Conservation (phyloP, 2,329 filamentous ascomycete genomes). For the Colletotrichum navitas region DNA sequence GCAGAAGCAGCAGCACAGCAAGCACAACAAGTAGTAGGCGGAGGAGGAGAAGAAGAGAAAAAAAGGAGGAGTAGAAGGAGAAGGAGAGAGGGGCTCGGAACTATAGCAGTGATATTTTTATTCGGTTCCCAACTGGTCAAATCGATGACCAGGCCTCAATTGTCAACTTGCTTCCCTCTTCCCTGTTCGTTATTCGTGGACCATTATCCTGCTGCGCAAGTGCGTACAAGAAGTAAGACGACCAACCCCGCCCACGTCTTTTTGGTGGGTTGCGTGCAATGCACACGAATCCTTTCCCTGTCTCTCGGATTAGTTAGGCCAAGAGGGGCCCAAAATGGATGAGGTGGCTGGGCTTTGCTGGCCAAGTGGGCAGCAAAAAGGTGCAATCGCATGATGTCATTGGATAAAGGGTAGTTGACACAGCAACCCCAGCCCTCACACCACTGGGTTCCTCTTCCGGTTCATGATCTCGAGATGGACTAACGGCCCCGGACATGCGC, state of each 20-base stretch:
- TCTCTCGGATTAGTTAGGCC: slow-evolving; percentile 7
- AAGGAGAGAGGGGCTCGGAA: background rate
- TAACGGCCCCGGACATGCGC: slow-evolving; percentile 52
- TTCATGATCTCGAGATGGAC: background rate
- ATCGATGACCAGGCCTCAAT: slow-evolving; percentile 7
- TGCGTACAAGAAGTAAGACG: slow-evolving; percentile 10
- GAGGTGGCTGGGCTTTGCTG: slow-evolving; percentile 39
- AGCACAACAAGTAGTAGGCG: background rate
- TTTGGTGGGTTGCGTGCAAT: slow-evolving; percentile 36
- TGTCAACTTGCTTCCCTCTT: slow-evolving; percentile 19
- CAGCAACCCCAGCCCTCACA: slow-evolving; percentile 29
- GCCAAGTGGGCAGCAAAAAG: slow-evolving; percentile 10
- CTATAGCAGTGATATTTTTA: slow-evolving; percentile 3
- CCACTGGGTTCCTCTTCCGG: slow-evolving; percentile 1
- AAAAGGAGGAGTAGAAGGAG: background rate
- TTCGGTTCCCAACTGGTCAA: background rate
- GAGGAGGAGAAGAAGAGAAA: too few species aligned
- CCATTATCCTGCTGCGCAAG: background rate
- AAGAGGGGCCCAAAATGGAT: slow-evolving; percentile 9
- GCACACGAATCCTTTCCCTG: slow-evolving; percentile 7
- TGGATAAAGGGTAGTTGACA: slow-evolving; percentile 34
- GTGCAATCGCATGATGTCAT: slow-evolving; percentile 37
- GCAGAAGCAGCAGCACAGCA: background rate
- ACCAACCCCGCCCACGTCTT: slow-evolving; percentile 17
- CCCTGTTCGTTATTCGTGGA: slow-evolving; percentile 16